Evolutionary conservation across 345 rosid species (phyloP).

Genomic region (Citrus inodora): DNA sequence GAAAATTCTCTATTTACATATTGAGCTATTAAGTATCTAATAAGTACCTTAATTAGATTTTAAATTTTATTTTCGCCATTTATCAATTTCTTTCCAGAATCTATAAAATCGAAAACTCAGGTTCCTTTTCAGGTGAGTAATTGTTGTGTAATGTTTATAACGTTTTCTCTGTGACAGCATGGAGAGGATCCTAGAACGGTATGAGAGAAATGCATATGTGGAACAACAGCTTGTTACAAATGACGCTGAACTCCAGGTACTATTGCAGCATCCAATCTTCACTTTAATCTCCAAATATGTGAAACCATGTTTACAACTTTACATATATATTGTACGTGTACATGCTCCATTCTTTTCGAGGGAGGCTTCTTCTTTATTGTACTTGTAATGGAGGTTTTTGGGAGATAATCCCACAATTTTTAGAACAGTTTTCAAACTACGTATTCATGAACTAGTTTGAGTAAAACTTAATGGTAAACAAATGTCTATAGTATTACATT

Average conservation of each 20-base stretch:
- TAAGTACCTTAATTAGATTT: too few species aligned
- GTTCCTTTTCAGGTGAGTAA: background rate
- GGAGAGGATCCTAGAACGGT: conserved; percentile 70
- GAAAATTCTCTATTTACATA: too few species aligned
- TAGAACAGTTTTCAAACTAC: too few species aligned
- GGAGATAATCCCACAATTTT: too few species aligned
- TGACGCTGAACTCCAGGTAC: conserved; percentile 36
- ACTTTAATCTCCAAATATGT: background rate
- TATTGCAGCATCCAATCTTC: background rate
- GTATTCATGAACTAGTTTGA: too few species aligned
- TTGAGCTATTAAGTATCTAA: too few species aligned
- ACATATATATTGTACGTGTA: background rate
- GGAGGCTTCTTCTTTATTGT: too few species aligned
- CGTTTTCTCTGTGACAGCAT: conserved; percentile 41
- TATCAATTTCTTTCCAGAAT: too few species aligned
- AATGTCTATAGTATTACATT: background rate
- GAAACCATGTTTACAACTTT: background rate
- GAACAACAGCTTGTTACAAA: conserved; percentile 35
- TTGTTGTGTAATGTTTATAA: background rate
- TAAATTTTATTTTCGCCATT: too few species aligned
- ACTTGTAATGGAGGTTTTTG: too few species aligned
- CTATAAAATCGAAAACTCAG: too few species aligned
- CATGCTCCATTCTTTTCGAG: background rate
- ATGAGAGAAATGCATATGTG: conserved; percentile 45
- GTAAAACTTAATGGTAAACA: background rate